These are phyloP conservation scores for Neofusicoccum laricinum DNA, from an alignment of 2,329 filamentous ascomycete genomes.

Conservation along the genomic window DNA sequence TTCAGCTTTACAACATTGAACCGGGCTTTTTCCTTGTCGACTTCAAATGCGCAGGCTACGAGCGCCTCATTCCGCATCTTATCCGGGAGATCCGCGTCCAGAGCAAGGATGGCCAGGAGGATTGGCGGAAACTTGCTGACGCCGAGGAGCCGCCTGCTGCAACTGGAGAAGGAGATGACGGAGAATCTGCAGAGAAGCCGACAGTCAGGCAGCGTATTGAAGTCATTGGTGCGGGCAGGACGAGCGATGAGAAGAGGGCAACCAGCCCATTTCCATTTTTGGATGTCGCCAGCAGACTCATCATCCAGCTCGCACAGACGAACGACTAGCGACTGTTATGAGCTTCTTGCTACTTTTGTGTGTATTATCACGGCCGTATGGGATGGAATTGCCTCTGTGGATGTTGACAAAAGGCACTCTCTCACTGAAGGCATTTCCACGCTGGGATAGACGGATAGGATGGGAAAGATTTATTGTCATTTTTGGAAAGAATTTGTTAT, in stretches of 20 bases:
- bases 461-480: not conserved
- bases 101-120: constrained; percentile 19
- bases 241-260: constrained; percentile 83
- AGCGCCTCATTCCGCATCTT: constrained; percentile 65
- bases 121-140: constrained; percentile 28
- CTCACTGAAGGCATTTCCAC: not conserved
- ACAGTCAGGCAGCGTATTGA: constrained; percentile 38
- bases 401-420: not conserved
- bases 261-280: constrained; percentile 94
- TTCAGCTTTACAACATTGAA: constrained; percentile 93
- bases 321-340: constrained; percentile 7
- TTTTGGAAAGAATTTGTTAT: constrained; percentile 7
- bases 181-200: constrained; percentile 27
- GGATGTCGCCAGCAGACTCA: constrained; percentile 86
- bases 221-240: constrained; percentile 48
- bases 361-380: not conserved
- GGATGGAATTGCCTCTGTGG: not conserved
- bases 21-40: constrained; percentile 86
- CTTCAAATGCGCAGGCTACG: constrained; percentile 97
- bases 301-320: constrained; percentile 79
- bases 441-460: constrained; percentile 1
- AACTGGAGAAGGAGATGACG: constrained; percentile 24
- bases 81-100: constrained; percentile 35
- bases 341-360: not conserved
- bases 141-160: constrained; percentile 31